Conservation (phyloP, 2,329 filamentous ascomycete genomes). For the Lasiodiplodia theobromae region DNA sequence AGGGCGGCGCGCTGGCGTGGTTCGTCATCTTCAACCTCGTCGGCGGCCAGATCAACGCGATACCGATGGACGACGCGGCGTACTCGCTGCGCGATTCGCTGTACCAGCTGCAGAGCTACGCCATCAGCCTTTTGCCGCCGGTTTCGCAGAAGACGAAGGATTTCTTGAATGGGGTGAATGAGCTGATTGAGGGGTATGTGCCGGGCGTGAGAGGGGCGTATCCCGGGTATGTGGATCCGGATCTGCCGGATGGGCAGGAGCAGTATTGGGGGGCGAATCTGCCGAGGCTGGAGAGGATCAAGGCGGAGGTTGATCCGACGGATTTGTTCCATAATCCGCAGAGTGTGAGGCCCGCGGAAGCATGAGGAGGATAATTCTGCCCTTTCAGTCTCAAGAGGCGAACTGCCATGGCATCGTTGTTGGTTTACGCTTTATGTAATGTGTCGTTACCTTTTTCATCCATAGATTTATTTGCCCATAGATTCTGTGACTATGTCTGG, state of each 20-base stretch:
- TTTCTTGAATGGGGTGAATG: slow-evolving; percentile 52
- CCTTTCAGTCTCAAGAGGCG: too few species aligned
- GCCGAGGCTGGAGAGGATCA: slow-evolving; percentile 45
- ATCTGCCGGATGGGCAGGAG: slow-evolving; percentile 51
- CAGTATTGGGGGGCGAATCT: slow-evolving; percentile 56
- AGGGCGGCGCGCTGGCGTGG: slow-evolving; percentile 42
- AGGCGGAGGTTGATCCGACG: slow-evolving; percentile 49
- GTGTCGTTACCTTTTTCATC: too few species aligned
- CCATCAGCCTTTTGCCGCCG: slow-evolving; percentile 40
- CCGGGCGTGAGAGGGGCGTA: slow-evolving; percentile 53
- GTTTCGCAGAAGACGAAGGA: slow-evolving; percentile 45
- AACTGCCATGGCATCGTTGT: too few species aligned
- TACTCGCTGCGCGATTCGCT: slow-evolving; percentile 44
- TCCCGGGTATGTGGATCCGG: slow-evolving; percentile 61
- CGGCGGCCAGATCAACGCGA: slow-evolving; percentile 44
- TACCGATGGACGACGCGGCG: slow-evolving; percentile 41
- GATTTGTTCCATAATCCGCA: slow-evolving; percentile 48
- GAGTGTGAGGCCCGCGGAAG: slow-evolving; percentile 37
- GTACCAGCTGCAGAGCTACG: slow-evolving; percentile 49
- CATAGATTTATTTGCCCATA: too few species aligned
- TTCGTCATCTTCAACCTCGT: slow-evolving; percentile 46
- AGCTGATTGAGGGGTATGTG: slow-evolving; percentile 43
- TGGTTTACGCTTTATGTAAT: too few species aligned
- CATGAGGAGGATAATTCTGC: too few species aligned
- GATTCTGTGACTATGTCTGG: too few species aligned